Evolutionary conservation across 495 filamentous ascomycete species (phyloP).

Genomic region (Penicillium macrosclerotiorum): DNA sequence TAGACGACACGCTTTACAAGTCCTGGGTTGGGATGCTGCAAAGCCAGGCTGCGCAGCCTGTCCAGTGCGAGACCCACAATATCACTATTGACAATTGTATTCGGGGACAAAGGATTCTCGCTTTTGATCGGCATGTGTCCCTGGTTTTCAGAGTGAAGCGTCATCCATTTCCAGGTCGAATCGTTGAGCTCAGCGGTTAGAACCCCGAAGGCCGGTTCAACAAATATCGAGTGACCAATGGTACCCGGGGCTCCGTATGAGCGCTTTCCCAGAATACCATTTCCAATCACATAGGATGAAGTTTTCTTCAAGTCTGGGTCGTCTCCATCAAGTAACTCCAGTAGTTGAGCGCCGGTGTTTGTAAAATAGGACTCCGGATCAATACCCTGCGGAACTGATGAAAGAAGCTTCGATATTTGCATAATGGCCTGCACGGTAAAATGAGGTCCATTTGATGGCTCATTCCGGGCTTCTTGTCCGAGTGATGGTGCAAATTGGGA

Average conservation of each 20-base stretch:
- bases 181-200: constrained; percentile 54
- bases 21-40: constrained; percentile 70
- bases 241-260: constrained; percentile 65
- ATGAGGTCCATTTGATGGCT: constrained; percentile 51
- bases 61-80: constrained; percentile 44
- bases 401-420: constrained; percentile 61
- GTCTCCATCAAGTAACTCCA: constrained; percentile 63
- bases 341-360: constrained; percentile 63
- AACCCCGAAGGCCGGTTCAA: constrained; percentile 59
- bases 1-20: constrained; percentile 67
- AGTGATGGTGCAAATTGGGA: constrained; percentile 53
- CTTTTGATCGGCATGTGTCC: background rate
- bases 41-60: constrained; percentile 55
- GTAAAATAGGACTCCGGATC: constrained; percentile 58
- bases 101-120: background rate
- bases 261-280: constrained; percentile 67
- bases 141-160: constrained; percentile 5
- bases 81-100: constrained; percentile 21
- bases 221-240: constrained; percentile 67
- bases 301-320: constrained; percentile 63
- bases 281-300: constrained; percentile 70
- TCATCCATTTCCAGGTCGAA: constrained; percentile 26
- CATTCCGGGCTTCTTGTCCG: constrained; percentile 34
- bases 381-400: constrained; percentile 59
- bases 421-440: constrained; percentile 73